Conservation (phyloP, 2,329 filamentous ascomycete species). For the Neonectria hederae region DNA sequence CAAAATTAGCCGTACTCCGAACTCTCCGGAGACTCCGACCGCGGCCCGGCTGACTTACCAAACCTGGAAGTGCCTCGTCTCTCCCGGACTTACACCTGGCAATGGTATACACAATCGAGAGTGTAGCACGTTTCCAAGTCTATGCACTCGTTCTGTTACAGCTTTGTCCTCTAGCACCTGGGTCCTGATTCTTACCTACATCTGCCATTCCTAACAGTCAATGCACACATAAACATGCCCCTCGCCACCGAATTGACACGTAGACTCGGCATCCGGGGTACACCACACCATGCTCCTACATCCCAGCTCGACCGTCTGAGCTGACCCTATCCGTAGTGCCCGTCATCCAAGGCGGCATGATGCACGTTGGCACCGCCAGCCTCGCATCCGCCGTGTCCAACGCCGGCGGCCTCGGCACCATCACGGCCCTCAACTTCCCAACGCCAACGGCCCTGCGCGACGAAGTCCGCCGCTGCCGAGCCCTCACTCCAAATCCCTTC, state of each 20-base stretch:
- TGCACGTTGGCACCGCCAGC: conserved; percentile 85
- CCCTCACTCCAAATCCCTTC: conserved; percentile 82
- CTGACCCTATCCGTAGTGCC: conserved; percentile 65
- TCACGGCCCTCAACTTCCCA: conserved; percentile 92
- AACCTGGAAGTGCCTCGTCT: not conserved
- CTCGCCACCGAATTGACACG: not conserved
- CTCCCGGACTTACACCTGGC: not conserved
- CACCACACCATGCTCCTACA: not conserved
- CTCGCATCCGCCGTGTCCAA: conserved; percentile 80
- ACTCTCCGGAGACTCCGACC: not conserved
- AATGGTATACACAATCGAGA: too few species aligned
- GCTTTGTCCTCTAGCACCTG: too few species aligned
- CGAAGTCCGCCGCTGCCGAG: conserved; percentile 88
- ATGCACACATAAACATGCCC: not conserved
- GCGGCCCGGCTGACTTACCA: not conserved
- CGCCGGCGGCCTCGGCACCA: conserved; percentile 81
- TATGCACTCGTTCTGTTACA: too few species aligned
- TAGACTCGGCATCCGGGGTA: not conserved
- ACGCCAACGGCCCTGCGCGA: conserved; percentile 90
- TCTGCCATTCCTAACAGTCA: too few species aligned
- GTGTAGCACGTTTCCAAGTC: too few species aligned
- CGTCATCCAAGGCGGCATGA: conserved; percentile 87
- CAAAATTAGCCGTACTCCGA: not conserved
- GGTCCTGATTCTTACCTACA: not conserved
- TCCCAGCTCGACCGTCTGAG: not conserved